These are phyloP conservation scores for Leccinum sublutescens DNA, from an alignment of 768 basidiomycete species.

Conservation along the genomic window DNA sequence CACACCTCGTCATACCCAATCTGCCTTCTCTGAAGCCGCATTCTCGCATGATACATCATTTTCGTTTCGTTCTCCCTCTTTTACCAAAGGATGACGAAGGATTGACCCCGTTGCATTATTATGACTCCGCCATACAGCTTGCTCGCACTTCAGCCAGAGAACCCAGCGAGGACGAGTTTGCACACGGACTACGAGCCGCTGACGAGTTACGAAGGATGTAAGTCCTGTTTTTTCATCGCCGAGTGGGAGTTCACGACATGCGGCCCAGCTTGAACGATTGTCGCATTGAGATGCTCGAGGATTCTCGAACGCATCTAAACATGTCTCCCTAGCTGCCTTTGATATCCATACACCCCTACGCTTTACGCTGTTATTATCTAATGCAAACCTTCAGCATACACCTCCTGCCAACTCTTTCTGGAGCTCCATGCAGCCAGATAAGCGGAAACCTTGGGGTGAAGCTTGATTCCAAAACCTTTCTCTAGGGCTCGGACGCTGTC, in stretches of 20 bases:
- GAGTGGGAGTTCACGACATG: not conserved
- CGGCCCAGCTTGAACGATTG: constrained; percentile 56
- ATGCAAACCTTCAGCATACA: constrained; percentile 45
- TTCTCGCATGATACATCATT: constrained; percentile 75
- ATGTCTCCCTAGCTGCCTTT: constrained; percentile 8
- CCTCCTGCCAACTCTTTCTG: constrained; percentile 46
- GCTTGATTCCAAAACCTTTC: constrained; percentile 36
- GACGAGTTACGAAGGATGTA: constrained; percentile 62
- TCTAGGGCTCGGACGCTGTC: constrained; percentile 40
- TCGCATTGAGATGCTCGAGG: constrained; percentile 59
- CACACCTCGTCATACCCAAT: constrained; percentile 70
- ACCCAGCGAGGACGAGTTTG: constrained; percentile 66
- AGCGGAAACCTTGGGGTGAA: constrained; percentile 38
- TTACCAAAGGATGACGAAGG: constrained; percentile 58
- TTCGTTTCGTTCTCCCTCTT: constrained; percentile 71
- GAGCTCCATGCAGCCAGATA: constrained; percentile 47
- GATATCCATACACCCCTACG: not conserved
- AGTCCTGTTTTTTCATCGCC: not conserved
- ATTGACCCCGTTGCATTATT: constrained; percentile 69
- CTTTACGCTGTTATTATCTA: constrained; percentile 16
- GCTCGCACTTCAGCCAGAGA: constrained; percentile 60
- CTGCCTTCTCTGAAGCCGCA: constrained; percentile 70
- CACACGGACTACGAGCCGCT: constrained; percentile 59
- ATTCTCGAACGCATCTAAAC: constrained; percentile 48
- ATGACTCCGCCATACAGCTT: constrained; percentile 73